Evolutionary conservation across 129 eudicot species (phyloP), one percentile per base, ranked within the genome.

Genomic region (Silybum marianum): DNA sequence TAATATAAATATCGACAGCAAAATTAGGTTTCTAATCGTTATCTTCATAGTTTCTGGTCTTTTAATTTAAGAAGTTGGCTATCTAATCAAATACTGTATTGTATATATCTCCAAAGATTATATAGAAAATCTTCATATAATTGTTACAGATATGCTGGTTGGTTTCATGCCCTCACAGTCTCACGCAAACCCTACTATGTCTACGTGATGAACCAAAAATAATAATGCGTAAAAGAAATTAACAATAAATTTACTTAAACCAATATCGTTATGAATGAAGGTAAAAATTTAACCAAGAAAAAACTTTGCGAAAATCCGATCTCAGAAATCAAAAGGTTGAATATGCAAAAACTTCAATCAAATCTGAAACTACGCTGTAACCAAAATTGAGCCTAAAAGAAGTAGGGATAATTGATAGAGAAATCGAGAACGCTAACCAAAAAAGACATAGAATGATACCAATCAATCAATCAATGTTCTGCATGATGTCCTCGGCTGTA

Each of bases 401-500:
- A 11, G 19, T 34, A 75, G n/a, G n/a, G 19, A 32, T 75, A 58
- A 38, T 3, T 24, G 42, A 75, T 54, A n/a, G 66, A 58, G 66
- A n/a, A 51, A 76, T 21, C 19, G 1, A 78, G 5, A 32, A 71
- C 10, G 18, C 81, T 67, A 78, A 78, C 51, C 79, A 78, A 24
- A 78, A 16, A 3, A 77, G 28, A 65, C 21, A 72, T 22, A 36
- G n/a, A 58, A 75, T 18, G 10, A 28, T n/a, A 51, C 73, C 9
- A 38, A 32, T 32, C 5, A 44, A 62, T 75, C 78, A 90, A 80
- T 88, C 97, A 46, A 91, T 71, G 69, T 51, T 82, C 85, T 91
- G 97, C 97, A 91, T 89, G 40, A 91, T 69, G 16, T 91, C 97
- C 82, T 91, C 93, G 14, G 89, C 80, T 0, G 97, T 91, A 51